Percentiles rank a stretch among this genome's conserved stretches.
phyloP scores from a whole-genome alignment of 140 eudicot genomes.

The Senecio squalidus region DNA sequence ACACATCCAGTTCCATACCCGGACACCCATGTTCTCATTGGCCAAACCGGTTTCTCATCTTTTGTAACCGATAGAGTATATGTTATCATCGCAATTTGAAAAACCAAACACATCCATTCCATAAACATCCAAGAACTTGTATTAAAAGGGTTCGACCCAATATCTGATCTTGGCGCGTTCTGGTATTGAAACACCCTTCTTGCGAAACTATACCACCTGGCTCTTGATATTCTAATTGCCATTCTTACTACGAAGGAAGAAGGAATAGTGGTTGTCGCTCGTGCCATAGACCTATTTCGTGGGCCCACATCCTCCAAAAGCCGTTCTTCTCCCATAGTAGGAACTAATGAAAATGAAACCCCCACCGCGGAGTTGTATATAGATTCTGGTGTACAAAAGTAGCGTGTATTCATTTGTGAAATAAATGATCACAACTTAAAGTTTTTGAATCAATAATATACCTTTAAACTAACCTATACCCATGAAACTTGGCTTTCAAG shows the following conservation, averaged over 20 bases:
- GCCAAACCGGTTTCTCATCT: conserved; percentile 88
- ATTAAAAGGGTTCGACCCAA: conserved; percentile 75
- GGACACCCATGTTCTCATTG: conserved; percentile 83
- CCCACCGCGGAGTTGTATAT: conserved; percentile 37
- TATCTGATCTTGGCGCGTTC: conserved; percentile 67
- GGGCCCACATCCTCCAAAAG: conserved; percentile 1
- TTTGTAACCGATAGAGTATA: conserved; percentile 52
- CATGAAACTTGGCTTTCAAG: conserved; percentile 31
- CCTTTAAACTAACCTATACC: conserved; percentile 20
- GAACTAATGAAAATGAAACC: conserved; percentile 29
- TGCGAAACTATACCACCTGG: conserved; percentile 76
- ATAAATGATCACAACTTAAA: background rate
- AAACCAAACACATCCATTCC: conserved; percentile 52
- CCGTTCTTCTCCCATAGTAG: conserved; percentile 24
- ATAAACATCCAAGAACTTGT: conserved; percentile 64
- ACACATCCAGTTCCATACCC: conserved; percentile 85
- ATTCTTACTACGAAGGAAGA: conserved; percentile 56
- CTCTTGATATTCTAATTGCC: conserved; percentile 81
- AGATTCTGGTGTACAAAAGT: conserved; percentile 44
- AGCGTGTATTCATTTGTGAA: conserved; percentile 45
- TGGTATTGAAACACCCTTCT: conserved; percentile 92
- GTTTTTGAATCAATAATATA: conserved; percentile 6
- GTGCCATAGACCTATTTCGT: conserved; percentile 10
- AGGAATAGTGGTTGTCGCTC: conserved; percentile 15
- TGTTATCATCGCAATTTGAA: conserved; percentile 44